phyloP scores from a whole-genome alignment of 2,329 filamentous ascomycete species.

The Cladophialophora yegresii region DNA sequence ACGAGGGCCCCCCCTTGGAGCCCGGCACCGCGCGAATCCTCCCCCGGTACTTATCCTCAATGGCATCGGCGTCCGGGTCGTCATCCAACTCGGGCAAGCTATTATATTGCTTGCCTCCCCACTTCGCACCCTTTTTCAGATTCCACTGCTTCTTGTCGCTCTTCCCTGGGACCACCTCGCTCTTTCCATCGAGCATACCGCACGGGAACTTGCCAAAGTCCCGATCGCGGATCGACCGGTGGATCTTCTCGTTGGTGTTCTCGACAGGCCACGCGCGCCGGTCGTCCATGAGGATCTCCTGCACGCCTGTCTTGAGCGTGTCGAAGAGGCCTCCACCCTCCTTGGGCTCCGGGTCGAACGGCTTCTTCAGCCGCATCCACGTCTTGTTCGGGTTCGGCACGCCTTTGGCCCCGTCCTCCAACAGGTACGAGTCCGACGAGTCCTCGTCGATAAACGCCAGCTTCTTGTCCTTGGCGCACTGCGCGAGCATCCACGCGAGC shows the following conservation, averaged over 20 bases:
- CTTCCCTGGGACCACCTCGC: not conserved
- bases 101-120: not conserved
- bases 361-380: constrained; percentile 12
- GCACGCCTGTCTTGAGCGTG: not conserved
- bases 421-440: constrained; percentile 22
- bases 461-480: constrained; percentile 37
- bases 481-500: constrained; percentile 60
- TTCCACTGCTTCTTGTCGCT: not conserved
- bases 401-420: constrained; percentile 19
- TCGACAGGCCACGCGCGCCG: constrained; percentile 20
- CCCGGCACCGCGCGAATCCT: constrained; percentile 19
- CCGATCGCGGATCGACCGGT: constrained; percentile 25
- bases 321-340: not conserved
- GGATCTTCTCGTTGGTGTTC: constrained; percentile 22
- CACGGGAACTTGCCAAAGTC: constrained; percentile 18
- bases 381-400: constrained; percentile 19
- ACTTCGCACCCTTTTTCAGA: not conserved
- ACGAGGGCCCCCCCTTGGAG: constrained; percentile 16
- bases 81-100: constrained; percentile 16
- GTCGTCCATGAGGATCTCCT: constrained; percentile 10
- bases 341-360: constrained; percentile 13
- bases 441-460: constrained; percentile 29
- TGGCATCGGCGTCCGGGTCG: constrained; percentile 20
- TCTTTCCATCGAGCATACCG: constrained; percentile 12
- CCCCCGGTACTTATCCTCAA: constrained; percentile 26